Conservation (phyloP, 768 basidiomycete genomes). For the Termitomyces sp. region DNA sequence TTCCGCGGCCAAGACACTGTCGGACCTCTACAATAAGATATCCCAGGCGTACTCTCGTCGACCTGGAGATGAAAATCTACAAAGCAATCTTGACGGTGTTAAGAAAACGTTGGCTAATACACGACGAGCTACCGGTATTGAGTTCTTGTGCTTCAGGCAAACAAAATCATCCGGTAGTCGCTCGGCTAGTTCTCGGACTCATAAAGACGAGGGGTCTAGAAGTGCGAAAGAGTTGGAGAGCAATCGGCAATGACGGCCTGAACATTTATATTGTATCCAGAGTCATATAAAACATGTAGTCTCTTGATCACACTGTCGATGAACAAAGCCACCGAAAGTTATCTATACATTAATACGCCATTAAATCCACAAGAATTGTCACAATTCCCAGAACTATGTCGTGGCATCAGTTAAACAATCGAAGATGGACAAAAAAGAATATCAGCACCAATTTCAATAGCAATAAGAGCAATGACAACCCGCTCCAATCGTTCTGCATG, state of each 20-base stretch:
- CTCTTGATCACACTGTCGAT: neutral
- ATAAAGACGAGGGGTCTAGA: constrained; percentile 15
- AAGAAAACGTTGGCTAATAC: constrained; percentile 88
- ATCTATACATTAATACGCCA: constrained; percentile 32
- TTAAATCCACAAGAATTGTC: constrained; percentile 84
- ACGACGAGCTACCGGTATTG: constrained; percentile 85
- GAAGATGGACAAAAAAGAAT: neutral
- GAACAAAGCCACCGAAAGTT: neutral
- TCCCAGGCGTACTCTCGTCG: constrained; percentile 87
- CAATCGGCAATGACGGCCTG: neutral
- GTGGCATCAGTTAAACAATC: neutral
- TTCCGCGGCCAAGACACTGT: constrained; percentile 75
- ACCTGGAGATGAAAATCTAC: constrained; percentile 81
- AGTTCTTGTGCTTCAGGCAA: constrained; percentile 90
- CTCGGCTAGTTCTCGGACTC: constrained; percentile 13
- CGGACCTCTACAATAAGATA: constrained; percentile 91
- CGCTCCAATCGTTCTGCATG: constrained; percentile 91
- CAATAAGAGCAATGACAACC: constrained; percentile 89
- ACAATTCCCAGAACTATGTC: constrained; percentile 76
- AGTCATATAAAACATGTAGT: no score
- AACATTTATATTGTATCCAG: no score
- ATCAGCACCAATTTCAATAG: constrained; percentile 69
- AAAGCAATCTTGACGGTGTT: constrained; percentile 83
- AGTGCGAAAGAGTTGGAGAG: constrained; percentile 14
- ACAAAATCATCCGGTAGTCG: constrained; percentile 41